These are phyloP conservation scores for Magnolia sinica DNA, from an alignment of 164 flowering plant species.

Conservation along the genomic window DNA sequence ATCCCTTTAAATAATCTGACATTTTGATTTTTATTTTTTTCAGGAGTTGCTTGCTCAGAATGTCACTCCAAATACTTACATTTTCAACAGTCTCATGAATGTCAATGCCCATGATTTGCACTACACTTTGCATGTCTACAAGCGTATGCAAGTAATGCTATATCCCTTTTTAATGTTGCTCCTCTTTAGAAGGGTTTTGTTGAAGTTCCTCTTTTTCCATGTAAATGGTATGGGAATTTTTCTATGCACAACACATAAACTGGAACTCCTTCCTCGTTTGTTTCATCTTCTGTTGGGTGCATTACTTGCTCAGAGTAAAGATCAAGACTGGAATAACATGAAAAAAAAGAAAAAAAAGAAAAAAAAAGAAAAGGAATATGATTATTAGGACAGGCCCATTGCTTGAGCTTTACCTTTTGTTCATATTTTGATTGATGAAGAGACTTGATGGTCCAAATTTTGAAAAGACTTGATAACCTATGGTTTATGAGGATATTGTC, in stretches of 20 bases:
- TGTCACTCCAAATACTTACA: conserved; percentile 62
- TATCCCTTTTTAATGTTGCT: conserved; percentile 19
- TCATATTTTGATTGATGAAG: too few relatives aligned
- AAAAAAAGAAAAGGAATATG: too few relatives aligned
- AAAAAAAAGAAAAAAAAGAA: too few relatives aligned
- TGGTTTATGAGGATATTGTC: too few relatives aligned
- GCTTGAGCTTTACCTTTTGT: too few relatives aligned
- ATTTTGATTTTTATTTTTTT: conserved; percentile 7
- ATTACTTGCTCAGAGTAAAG: not conserved
- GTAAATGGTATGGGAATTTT: not conserved
- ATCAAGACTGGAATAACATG: not conserved
- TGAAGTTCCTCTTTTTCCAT: not conserved
- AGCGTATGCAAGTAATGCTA: conserved; percentile 72
- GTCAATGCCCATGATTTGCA: conserved; percentile 76
- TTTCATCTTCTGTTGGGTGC: not conserved
- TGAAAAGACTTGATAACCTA: too few relatives aligned
- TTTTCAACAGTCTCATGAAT: conserved; percentile 93
- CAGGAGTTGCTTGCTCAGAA: conserved; percentile 70
- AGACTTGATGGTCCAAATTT: too few relatives aligned
- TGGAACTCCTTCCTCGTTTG: not conserved
- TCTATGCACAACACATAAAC: not conserved
- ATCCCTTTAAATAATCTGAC: too few relatives aligned
- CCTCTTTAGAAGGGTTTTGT: conserved; percentile 13
- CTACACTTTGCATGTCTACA: conserved; percentile 59
- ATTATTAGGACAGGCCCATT: not conserved